Evolutionary conservation across 2,329 filamentous ascomycete genomes (phyloP).

Genomic region (Colletotrichum liaoningense): DNA sequence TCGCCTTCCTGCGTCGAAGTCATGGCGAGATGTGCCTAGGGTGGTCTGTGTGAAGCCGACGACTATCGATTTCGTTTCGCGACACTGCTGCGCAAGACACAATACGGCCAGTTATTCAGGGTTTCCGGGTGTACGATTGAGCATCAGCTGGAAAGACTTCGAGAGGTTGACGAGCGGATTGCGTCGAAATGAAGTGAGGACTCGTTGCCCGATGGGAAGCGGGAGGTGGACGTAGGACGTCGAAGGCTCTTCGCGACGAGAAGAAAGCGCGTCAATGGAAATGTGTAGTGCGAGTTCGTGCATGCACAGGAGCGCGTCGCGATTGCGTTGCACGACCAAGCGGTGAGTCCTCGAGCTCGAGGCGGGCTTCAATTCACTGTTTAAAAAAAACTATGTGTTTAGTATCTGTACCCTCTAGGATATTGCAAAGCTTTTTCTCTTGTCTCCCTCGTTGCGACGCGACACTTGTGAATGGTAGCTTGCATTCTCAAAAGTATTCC

Average conservation of each 20-base stretch:
- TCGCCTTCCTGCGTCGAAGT: constrained; percentile 24
- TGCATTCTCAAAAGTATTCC: background rate
- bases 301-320: constrained; percentile 30
- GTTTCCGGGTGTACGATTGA: background rate
- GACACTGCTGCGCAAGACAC: background rate
- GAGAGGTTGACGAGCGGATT: background rate
- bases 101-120: background rate
- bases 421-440: background rate
- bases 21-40: constrained; percentile 1
- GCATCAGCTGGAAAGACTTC: background rate
- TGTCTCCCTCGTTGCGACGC: background rate
- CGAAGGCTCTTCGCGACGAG: background rate
- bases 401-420: constrained; percentile 7
- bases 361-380: constrained; percentile 24
- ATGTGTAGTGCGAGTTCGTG: constrained; percentile 12
- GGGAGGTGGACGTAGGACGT: background rate
- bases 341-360: constrained; percentile 17
- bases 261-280: background rate
- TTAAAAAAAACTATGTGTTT: constrained; percentile 14
- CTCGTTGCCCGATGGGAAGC: background rate
- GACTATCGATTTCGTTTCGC: background rate
- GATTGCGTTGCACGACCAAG: constrained; percentile 10
- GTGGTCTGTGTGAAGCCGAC: background rate
- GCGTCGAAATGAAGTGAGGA: background rate
- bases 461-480: background rate